phyloP scores from a whole-genome alignment of 805 yeast species.

The Suhomyces emberorum region DNA sequence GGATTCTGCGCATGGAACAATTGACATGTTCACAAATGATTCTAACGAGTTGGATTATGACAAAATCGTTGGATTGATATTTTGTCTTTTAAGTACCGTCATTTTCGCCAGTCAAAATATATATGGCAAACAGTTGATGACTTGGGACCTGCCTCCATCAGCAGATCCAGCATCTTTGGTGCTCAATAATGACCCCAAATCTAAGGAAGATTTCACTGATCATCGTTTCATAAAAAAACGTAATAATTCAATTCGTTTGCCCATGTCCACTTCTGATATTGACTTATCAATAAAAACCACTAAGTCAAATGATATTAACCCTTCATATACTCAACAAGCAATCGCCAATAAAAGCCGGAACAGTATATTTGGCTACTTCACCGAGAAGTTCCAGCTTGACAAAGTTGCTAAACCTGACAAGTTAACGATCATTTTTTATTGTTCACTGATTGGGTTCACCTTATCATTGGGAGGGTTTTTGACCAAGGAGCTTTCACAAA shows the following conservation, averaged over 20 bases:
- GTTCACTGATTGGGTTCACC: conserved; percentile 67
- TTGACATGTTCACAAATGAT: conserved; percentile 9
- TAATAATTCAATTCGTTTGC: conserved; percentile 20
- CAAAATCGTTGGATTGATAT: conserved; percentile 59
- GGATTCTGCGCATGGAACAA: conserved; percentile 16
- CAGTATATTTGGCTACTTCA: conserved; percentile 21
- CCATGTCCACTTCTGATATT: conserved; percentile 34
- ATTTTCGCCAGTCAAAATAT: conserved; percentile 85
- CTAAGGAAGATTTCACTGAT: too few species aligned
- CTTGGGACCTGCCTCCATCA: conserved; percentile 36
- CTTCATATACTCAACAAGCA: conserved; percentile 11
- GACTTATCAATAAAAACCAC: conserved; percentile 15
- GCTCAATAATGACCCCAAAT: conserved; percentile 12
- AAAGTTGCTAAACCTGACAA: conserved; percentile 61
- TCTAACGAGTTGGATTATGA: conserved; percentile 15
- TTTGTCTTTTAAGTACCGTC: conserved; percentile 64
- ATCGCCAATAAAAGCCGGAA: conserved; percentile 15
- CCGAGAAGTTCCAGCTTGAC: conserved; percentile 13
- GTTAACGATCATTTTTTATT: conserved; percentile 74
- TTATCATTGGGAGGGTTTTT: conserved; percentile 75
- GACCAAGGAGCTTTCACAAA: conserved; percentile 51
- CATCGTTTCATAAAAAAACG: conserved; percentile 16
- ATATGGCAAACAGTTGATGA: conserved; percentile 78
- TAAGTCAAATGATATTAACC: background rate
- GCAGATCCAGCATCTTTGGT: conserved; percentile 26